Conservation (phyloP, 331 rosid genomes). For the Quercus phellos region DNA sequence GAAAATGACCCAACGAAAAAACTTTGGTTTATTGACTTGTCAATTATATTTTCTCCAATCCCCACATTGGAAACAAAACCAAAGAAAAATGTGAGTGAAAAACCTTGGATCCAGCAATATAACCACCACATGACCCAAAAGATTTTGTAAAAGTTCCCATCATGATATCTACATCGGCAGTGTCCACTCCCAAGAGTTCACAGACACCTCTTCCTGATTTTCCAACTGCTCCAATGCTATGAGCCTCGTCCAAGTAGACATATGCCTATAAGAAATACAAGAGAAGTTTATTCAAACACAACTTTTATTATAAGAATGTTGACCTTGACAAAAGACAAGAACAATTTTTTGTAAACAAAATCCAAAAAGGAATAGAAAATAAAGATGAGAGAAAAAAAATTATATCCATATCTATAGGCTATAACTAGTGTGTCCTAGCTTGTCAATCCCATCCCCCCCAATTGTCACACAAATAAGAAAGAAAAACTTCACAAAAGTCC, state of each 20-base stretch:
- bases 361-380: neutral
- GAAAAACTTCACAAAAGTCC: neutral
- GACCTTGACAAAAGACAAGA: neutral
- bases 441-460: no score
- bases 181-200: slow-evolving; percentile 86
- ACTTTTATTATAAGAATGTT: neutral
- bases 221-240: slow-evolving; percentile 98
- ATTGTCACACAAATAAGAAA: no score
- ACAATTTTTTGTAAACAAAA: neutral
- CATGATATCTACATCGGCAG: slow-evolving; percentile 89
- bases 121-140: slow-evolving; percentile 93
- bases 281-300: neutral
- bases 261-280: slow-evolving; percentile 44
- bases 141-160: slow-evolving; percentile 98
- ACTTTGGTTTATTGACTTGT: neutral
- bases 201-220: slow-evolving; percentile 89
- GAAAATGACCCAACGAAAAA: slow-evolving; percentile 20
- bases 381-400: neutral
- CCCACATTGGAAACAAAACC: neutral
- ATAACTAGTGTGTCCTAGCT: no score
- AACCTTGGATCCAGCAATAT: slow-evolving; percentile 92
- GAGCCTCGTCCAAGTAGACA: slow-evolving; percentile 89
- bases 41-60: no score
- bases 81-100: neutral
- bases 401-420: no score